Evolutionary conservation across 441 rosid species (phyloP), one percentile per base, ranked within the genome.

Genomic region (Aquilaria agallochum): DNA sequence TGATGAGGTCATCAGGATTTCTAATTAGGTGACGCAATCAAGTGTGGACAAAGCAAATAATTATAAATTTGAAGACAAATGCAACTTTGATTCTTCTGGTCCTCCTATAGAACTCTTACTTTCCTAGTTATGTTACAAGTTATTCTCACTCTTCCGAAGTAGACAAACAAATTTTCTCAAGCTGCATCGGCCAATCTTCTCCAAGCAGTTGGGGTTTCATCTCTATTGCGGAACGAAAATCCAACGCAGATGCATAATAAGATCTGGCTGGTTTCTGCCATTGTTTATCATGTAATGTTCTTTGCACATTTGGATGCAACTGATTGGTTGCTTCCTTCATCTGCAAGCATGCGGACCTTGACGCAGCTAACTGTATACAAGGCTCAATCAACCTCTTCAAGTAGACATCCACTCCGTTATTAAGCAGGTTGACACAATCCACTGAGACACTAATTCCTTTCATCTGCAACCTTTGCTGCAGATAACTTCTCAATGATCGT

Each of bases 171-270:
- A 92, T 74, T 72, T 80, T 89, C 79, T 89, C 99, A 9, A 85
- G 84, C 55, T 90, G 86, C 50, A 59, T 58, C 12, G 95, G 60
- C 98, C 97, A 88, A 53, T 83, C 81, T 69, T 70, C 79, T 56
- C 99, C 98, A 52, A 92, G 91, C 50, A 86, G 55, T 57, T 11
- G 83, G 3, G 98, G 98, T 74, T 89, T 82, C 70, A 80, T 62
- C 73, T 88, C 86, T 91, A 83, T 71, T 14, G 97, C 84, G 57
- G 83, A 61, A 30, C 69, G 77, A 32, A 91, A 83, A 73, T 86
- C 96, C 63, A 74, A 63, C 79, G 81, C 55, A 1, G 95, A 81
- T 34, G 66, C 77, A 53, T 34, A 65, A 34, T 65, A 64, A 47
- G 74, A 63, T 65, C 68, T 66, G 56, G 31, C 44, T 4, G 69